Evolutionary conservation across 441 rosid genomes (phyloP).

Genomic region (Arabidopsis hybrid): DNA sequence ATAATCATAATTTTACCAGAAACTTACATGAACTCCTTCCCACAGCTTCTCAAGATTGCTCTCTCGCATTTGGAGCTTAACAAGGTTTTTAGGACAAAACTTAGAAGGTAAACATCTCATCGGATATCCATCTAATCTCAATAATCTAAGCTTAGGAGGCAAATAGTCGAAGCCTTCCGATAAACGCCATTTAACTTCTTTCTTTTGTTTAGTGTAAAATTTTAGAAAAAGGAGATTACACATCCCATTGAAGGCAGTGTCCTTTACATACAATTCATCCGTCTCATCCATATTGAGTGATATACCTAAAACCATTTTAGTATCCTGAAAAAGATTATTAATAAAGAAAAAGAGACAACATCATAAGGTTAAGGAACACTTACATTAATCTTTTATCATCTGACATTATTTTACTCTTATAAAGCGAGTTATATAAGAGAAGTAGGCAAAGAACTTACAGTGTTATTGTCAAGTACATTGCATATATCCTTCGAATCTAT

Average conservation of each 20-base stretch:
- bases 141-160: background rate
- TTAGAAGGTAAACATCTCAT: slow-evolving; percentile 19
- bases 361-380: too few species aligned
- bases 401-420: too few species aligned
- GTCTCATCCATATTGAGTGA: background rate
- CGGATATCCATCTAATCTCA: slow-evolving; percentile 18
- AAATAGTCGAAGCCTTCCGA: background rate
- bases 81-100: slow-evolving; percentile 10
- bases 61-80: slow-evolving; percentile 9
- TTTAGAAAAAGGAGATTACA: slow-evolving; percentile 21
- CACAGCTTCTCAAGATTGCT: background rate
- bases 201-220: background rate
- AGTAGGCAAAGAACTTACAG: background rate
- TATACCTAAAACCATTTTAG: slow-evolving; percentile 8
- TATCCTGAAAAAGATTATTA: slow-evolving; percentile 4
- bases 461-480: slow-evolving; percentile 1
- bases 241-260: slow-evolving; percentile 23
- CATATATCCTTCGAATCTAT: slow-evolving; percentile 17
- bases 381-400: too few species aligned
- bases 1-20: background rate
- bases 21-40: slow-evolving; percentile 14
- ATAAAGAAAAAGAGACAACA: too few species aligned
- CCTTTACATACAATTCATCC: background rate
- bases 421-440: background rate
- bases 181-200: background rate